Percentiles rank a stretch among this genome's conserved stretches.
Evolutionary conservation across 2,329 filamentous ascomycete genomes (phyloP).

Genomic region (Xylariaceae sp.): DNA sequence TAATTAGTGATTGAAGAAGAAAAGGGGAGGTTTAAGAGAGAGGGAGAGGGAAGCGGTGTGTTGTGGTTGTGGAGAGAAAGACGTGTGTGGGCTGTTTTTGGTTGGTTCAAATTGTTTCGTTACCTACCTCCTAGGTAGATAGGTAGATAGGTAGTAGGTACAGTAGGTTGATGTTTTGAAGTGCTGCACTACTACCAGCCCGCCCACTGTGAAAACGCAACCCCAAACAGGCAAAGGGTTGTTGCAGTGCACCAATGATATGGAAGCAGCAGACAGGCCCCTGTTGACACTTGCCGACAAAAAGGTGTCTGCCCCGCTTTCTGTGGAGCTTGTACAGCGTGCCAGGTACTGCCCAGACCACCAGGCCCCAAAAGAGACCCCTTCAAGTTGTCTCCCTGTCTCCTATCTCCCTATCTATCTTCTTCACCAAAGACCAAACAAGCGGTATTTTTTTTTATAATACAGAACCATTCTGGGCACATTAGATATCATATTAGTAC

Average conservation of each 20-base stretch:
- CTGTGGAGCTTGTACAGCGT: conserved; percentile 1
- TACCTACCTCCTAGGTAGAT: not conserved
- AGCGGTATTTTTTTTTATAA: not conserved
- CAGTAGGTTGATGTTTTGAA: conserved; percentile 7
- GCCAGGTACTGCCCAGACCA: not conserved
- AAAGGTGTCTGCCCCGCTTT: conserved; percentile 23
- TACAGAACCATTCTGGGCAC: not conserved
- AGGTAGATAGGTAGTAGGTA: conserved; percentile 8
- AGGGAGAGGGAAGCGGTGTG: conserved; percentile 31
- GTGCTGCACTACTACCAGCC: conserved; percentile 8
- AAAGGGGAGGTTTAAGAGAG: conserved; percentile 35
- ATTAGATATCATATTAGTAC: conserved; percentile 18
- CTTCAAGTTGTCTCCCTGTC: not conserved
- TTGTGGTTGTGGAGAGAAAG: conserved; percentile 33
- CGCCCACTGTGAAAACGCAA: conserved; percentile 14
- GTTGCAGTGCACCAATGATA: conserved; percentile 15
- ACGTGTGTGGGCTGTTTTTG: conserved; percentile 20
- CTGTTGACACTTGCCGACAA: conserved; percentile 30
- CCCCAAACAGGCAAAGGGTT: conserved; percentile 25
- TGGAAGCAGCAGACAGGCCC: conserved; percentile 7
- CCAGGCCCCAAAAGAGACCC: not conserved
- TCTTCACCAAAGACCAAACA: not conserved
- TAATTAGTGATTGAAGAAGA: conserved; percentile 27
- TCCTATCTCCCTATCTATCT: not conserved
- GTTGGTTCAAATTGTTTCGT: conserved; percentile 20